Evolutionary conservation across 2,329 filamentous ascomycete species (phyloP).

Genomic region (Blumeria hordei): DNA sequence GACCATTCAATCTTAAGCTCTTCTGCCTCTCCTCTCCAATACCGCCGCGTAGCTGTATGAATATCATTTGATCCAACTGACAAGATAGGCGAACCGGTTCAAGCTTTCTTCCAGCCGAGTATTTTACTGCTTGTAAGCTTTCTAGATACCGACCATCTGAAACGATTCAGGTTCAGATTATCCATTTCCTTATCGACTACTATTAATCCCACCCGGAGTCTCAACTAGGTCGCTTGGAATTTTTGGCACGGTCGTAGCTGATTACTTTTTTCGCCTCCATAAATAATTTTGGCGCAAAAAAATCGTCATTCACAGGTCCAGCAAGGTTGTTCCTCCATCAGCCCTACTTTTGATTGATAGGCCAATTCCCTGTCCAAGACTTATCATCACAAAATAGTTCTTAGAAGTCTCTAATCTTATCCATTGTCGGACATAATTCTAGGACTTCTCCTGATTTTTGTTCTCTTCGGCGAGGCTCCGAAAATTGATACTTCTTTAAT

Average conservation of each 20-base stretch:
- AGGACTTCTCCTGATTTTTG: slow-evolving; percentile 2
- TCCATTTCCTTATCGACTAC: neutral
- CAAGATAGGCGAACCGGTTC: neutral
- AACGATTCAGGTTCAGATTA: neutral
- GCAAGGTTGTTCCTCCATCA: neutral
- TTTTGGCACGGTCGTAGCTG: neutral
- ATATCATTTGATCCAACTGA: no score
- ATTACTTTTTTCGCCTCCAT: neutral
- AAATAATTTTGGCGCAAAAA: neutral
- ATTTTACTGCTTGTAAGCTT: neutral
- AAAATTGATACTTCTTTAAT: neutral
- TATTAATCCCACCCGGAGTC: neutral
- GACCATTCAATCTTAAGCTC: no score
- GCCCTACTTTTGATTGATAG: neutral
- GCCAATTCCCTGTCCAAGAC: neutral
- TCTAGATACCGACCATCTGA: neutral
- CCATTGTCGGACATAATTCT: slow-evolving; percentile 11
- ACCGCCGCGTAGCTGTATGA: no score
- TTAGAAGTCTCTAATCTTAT: slow-evolving; percentile 12
- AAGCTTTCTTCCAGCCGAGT: neutral
- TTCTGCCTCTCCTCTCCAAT: no score
- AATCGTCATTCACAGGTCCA: neutral
- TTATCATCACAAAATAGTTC: neutral
- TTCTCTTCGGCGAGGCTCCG: slow-evolving; percentile 1
- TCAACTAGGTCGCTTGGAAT: neutral